These are phyloP conservation scores for Melampsora americana DNA, from an alignment of 1,284 basidiomycete species.

Conservation along the genomic window DNA sequence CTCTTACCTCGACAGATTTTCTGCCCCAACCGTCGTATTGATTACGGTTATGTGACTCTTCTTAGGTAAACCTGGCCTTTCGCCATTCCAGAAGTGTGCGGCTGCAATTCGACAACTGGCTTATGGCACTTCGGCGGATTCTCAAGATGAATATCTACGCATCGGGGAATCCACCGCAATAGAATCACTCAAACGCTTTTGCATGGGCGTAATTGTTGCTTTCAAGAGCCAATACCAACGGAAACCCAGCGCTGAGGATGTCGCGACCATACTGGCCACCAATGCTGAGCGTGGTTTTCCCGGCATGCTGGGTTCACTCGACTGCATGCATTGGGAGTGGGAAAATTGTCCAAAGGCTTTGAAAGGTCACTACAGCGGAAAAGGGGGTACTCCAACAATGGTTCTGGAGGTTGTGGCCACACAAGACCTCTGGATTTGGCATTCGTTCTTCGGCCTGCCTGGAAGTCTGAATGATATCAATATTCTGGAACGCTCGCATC, in stretches of 20 bases:
- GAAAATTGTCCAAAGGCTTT: conserved; percentile 1
- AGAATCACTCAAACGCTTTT: conserved; percentile 9
- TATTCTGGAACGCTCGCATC: neutral
- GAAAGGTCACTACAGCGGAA: neutral
- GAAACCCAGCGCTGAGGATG: conserved; percentile 4
- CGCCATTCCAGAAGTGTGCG: too few relatives aligned
- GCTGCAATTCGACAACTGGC: too few relatives aligned
- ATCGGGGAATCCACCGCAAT: neutral
- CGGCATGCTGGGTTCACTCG: conserved; percentile 13
- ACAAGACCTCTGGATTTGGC: conserved; percentile 21
- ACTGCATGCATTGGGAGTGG: conserved; percentile 22
- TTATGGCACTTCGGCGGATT: neutral
- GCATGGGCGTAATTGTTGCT: neutral
- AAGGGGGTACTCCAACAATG: conserved; percentile 4
- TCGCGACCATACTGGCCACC: neutral
- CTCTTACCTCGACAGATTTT: too few relatives aligned
- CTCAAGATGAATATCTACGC: neutral
- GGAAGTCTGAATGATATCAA: conserved; percentile 15
- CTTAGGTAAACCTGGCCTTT: neutral
- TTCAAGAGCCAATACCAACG: neutral
- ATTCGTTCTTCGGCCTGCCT: too few relatives aligned
- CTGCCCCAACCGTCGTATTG: too few relatives aligned
- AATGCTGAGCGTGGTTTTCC: conserved; percentile 5
- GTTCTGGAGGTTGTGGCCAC: too few relatives aligned
- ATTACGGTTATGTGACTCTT: too few relatives aligned